Base-by-base conservation (phyloP, 352 stramenopile genomes). In the Phytophthora colocasiae region DNA sequence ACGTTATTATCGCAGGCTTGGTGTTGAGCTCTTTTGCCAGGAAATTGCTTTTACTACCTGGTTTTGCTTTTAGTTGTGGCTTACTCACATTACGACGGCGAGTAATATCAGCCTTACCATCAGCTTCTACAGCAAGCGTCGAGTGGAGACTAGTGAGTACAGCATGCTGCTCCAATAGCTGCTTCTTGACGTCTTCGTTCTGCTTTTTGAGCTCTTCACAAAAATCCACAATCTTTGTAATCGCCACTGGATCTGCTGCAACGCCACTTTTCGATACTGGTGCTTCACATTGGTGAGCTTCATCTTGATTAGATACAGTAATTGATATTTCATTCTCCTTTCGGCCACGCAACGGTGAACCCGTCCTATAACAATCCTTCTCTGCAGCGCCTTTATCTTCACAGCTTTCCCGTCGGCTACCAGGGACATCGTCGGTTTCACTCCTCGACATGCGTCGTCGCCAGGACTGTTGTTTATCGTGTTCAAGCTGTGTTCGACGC, bases 171-270 rank as follows among this genome's bases (percentile, higher is more conserved):
- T 82, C 69, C 3, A 55, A 41, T 9, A 89, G 44, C 29, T 85
- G 80, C 54, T 67, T 56, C 63, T 85, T 85, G 2, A 87, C 72
- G 27, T 87, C 80, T 48, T 89, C 77, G 46, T 89, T 87, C 41
- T 89, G 77, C 6, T 70, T 71, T 57, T 84, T 83, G 38, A 89
- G 75, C 6, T 81, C 80, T 43, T 87, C 68, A 31, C 78, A 87
- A 38, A 87, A 75, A 34, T 79, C 68, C n/a, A 81, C 71, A n/a
- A 89, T 77, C 54, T 80, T 85, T 0, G 73, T 58, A 9, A 87
- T 57, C 11, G 53, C 75, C 12, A 53, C 46, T 24, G 73, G 58
- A 48, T 84, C 73, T 17, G 49, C 40, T 43, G 47, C 32, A 62
- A 50, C 8, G 12, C 44, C 27, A 14, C 24, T 24, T 54, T 46